Evolutionary conservation across 106 monocot species (phyloP).

Genomic region (Iris macrosiphon): DNA sequence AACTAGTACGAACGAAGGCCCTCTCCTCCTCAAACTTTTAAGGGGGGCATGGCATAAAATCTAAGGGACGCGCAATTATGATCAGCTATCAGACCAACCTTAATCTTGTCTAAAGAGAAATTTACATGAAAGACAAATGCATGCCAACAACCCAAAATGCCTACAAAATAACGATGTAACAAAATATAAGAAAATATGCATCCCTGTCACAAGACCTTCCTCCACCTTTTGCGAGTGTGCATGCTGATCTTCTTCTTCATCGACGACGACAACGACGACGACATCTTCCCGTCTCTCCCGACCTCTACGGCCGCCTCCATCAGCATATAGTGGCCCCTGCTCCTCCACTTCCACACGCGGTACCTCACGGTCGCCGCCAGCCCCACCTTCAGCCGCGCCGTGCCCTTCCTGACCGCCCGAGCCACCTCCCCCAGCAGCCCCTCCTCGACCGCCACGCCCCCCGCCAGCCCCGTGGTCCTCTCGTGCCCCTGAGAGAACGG

Average conservation of each 20-base stretch:
- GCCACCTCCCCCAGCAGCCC: not conserved
- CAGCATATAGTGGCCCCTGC: not conserved
- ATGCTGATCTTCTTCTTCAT: constrained; percentile 1
- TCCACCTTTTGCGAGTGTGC: not conserved
- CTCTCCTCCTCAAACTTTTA: too few relatives aligned
- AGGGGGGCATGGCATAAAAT: too few relatives aligned
- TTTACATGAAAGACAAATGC: too few relatives aligned
- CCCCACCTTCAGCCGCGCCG: constrained; percentile 8
- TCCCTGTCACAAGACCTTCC: too few relatives aligned
- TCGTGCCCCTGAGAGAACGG: constrained; percentile 14
- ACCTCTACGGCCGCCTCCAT: constrained; percentile 8
- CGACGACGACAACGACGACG: too few relatives aligned
- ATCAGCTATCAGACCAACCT: too few relatives aligned
- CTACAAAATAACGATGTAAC: too few relatives aligned
- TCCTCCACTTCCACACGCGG: constrained; percentile 15
- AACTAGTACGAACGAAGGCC: too few relatives aligned
- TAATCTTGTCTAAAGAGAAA: too few relatives aligned
- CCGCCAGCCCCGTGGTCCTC: not conserved
- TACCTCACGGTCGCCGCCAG: constrained; percentile 14
- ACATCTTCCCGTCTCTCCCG: not conserved
- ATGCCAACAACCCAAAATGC: too few relatives aligned
- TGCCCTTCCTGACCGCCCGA: not conserved
- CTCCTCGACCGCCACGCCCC: not conserved
- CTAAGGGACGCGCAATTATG: too few relatives aligned
- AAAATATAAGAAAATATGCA: too few relatives aligned